Evolutionary conservation across 2,329 filamentous ascomycete genomes (phyloP).

Genomic region (Sclerotinia borealis): DNA sequence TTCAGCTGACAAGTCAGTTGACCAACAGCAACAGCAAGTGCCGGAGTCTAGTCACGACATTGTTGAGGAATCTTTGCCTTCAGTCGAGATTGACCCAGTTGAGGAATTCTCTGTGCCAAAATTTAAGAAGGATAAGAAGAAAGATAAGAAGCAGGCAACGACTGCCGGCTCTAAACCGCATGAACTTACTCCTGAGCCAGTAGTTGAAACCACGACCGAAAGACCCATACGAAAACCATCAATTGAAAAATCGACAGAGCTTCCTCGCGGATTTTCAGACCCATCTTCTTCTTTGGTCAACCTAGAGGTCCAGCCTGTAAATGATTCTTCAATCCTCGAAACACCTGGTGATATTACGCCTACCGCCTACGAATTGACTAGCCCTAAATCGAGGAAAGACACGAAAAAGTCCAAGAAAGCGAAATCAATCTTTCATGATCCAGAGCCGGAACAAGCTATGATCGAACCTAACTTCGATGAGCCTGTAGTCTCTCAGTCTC

Average conservation of each 20-base stretch:
- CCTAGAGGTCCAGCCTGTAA: neutral
- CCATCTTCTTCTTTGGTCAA: neutral
- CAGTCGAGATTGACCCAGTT: slow-evolving; percentile 5
- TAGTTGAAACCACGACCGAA: neutral
- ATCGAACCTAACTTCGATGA: neutral
- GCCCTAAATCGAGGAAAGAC: neutral
- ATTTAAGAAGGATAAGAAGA: slow-evolving; percentile 24
- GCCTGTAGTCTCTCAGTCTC: neutral
- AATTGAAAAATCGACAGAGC: neutral
- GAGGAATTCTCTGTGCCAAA: slow-evolving; percentile 12
- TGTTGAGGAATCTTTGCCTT: neutral
- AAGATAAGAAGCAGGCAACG: neutral
- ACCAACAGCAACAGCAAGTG: neutral
- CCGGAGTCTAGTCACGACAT: neutral
- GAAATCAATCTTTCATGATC: neutral
- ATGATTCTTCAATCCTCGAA: neutral
- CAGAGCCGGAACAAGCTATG: neutral
- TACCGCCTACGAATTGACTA: neutral
- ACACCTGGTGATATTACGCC: neutral
- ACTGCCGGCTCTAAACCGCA: neutral
- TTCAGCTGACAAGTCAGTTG: neutral
- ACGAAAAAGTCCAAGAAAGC: neutral
- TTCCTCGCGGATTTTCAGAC: neutral
- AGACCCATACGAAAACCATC: neutral
- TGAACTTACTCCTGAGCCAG: neutral